Evolutionary conservation across 23 red algal genomes (phyloP).

Genomic region (Chondrus crispus): DNA sequence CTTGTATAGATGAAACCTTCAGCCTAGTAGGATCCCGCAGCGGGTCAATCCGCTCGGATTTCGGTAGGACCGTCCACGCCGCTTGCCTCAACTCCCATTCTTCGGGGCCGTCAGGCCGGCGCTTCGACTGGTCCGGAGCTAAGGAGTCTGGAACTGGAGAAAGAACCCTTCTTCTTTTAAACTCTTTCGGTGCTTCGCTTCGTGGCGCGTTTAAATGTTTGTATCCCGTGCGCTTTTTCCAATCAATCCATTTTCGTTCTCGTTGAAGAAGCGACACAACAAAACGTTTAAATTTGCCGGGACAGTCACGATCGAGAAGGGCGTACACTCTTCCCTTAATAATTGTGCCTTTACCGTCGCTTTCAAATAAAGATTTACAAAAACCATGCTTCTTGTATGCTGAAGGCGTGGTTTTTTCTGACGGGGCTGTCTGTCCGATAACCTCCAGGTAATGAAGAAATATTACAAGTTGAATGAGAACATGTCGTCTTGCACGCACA

Average conservation of each 20-base stretch:
- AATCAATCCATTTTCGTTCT: slow-evolving; percentile 34
- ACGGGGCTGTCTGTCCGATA: not conserved
- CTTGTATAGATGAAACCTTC: not conserved
- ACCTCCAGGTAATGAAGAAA: slow-evolving; percentile 32
- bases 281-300: slow-evolving; percentile 5
- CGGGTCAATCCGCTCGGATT: not conserved
- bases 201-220: not conserved
- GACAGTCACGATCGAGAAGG: slow-evolving; percentile 1
- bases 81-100: not conserved
- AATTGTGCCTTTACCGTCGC: not conserved
- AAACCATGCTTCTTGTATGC: not conserved
- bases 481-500: slow-evolving; percentile 8
- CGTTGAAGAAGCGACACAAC: slow-evolving; percentile 9
- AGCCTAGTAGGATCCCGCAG: not conserved
- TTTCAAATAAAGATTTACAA: slow-evolving; percentile 17
- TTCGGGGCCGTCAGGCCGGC: not conserved
- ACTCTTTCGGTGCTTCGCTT: not conserved
- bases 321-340: not conserved
- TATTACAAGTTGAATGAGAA: slow-evolving; percentile 45
- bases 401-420: not conserved
- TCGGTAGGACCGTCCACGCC: not conserved
- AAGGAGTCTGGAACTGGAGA: not conserved
- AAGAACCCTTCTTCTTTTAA: slow-evolving; percentile 33
- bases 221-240: slow-evolving; percentile 37
- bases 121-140: not conserved